Evolutionary conservation across 257 asterid genomes (phyloP), one percentile per base, ranked within the genome.

Genomic region (Lycium barbarum): DNA sequence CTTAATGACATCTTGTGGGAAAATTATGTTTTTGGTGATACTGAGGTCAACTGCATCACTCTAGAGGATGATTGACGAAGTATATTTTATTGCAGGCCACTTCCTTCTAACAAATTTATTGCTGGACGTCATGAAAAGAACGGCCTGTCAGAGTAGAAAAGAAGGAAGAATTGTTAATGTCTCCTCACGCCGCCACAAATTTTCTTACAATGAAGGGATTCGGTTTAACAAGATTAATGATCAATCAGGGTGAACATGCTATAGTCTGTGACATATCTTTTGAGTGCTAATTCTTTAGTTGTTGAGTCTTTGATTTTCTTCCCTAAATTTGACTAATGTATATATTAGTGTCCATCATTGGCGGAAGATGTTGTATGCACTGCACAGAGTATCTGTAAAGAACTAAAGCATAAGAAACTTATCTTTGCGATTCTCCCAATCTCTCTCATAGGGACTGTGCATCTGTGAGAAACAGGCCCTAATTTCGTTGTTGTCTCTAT

Each of bases 151-250:
- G 83, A 87, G 84, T 43, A 93, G 91, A 86, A 90, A 84, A 85
- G 98, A 92, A 88, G 99, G 99, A 68, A 91, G 98, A 88, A 94
- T 96, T 76, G 97, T 96, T 89, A 93, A 92, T 68, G 91, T 96
- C 80, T 89, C 99, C 35, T 95, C 98, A 7, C 90, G 84, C 72
- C 98, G 93, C 87, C 97, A 95, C 86, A 87, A 86, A 0, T 2
- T 53, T 59, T 0, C 95, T 1, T 95, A 95, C 84, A 68, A 55
- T 9, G 93, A 94, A 88, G 97, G 99, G 43, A 90, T 94, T 79
- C 88, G 90, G 83, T 94, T 95, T 72, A 91, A 91, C 85, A 91
- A 65, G 81, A 87, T 94, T 86, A 95, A 93, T 73, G 93, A 93
- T 84, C 57, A 87, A 89, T 81, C 89, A 84, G 92, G 93, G 99